These are phyloP conservation scores for Hyphopichia wangnamkhiaoensis DNA, from an alignment of 1,139 yeast species.

Conservation along the genomic window DNA sequence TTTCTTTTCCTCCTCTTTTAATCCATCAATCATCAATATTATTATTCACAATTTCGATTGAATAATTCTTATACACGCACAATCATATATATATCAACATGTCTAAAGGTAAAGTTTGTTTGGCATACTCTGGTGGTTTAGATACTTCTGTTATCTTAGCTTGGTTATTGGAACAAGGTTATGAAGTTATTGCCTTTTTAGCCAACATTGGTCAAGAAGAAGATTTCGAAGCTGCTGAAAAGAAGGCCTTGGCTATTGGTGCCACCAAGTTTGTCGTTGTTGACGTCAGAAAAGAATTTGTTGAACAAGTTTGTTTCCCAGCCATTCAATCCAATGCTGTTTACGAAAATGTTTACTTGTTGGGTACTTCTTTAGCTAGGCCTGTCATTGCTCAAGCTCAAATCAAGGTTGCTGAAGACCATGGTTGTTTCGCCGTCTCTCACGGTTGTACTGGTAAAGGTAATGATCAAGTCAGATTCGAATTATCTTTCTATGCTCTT, in stretches of 20 bases:
- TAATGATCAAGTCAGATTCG: constrained; percentile 98
- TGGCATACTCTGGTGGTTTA: constrained; percentile 98
- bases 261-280: constrained; percentile 93
- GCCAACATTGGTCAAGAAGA: constrained; percentile 99
- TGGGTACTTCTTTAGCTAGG: constrained; percentile 97
- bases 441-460: constrained; percentile 99
- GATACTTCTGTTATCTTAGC: constrained; percentile 97
- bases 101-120: constrained; percentile 98
- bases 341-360: constrained; percentile 92
- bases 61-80: neutral
- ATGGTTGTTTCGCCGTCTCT: constrained; percentile 97
- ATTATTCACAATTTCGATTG: no score
- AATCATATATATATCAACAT: constrained; percentile 32
- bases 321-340: constrained; percentile 97
- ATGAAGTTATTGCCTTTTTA: constrained; percentile 96
- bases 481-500: constrained; percentile 92
- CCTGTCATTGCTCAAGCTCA: constrained; percentile 99
- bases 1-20: no score
- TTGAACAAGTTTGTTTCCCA: constrained; percentile 89
- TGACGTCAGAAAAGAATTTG: constrained; percentile 94
- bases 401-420: constrained; percentile 92
- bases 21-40: no score
- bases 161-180: constrained; percentile 96
- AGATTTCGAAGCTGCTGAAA: constrained; percentile 96
- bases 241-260: constrained; percentile 94